A percentile compares a stretch with the other conserved stretches of the same genome.
phyloP scores from a whole-genome alignment of 2,329 filamentous ascomycete species.

The Hymenotorrendiella dingleyae region DNA sequence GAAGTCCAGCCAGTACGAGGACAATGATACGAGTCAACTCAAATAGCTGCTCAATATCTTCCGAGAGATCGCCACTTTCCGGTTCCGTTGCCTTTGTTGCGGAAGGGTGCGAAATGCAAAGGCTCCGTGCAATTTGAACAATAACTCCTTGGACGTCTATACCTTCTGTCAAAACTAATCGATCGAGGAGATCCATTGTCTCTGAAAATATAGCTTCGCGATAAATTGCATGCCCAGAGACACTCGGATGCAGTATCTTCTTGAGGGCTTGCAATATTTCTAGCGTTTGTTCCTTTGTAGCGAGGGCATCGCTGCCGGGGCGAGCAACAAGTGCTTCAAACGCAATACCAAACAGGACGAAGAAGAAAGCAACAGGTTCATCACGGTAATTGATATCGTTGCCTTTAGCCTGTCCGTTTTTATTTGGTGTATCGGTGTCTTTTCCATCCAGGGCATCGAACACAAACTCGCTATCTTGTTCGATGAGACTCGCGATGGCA shows the following conservation, averaged over 20 bases:
- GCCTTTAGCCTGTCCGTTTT: conserved; percentile 48
- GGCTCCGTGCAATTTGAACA: conserved; percentile 83
- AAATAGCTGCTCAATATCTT: conserved; percentile 97
- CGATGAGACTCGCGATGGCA: conserved; percentile 93
- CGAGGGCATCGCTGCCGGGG: conserved; percentile 59
- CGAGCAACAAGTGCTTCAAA: conserved; percentile 92
- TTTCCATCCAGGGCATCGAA: conserved; percentile 95
- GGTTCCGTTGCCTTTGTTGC: conserved; percentile 62
- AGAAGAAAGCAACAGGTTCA: conserved; percentile 97
- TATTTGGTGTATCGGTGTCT: conserved; percentile 39
- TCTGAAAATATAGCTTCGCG: conserved; percentile 93
- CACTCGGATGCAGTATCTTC: conserved; percentile 89
- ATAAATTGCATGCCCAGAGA: conserved; percentile 95
- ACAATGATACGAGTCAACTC: conserved; percentile 96
- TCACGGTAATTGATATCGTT: conserved; percentile 95
- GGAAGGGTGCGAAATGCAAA: conserved; percentile 88
- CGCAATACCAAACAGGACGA: conserved; percentile 91
- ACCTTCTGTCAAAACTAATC: conserved; percentile 85
- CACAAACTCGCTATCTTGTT: conserved; percentile 95
- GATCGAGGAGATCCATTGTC: conserved; percentile 91
- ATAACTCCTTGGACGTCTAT: conserved; percentile 86
- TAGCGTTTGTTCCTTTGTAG: conserved; percentile 71
- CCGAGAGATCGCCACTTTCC: conserved; percentile 75
- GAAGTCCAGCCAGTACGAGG: conserved; percentile 77
- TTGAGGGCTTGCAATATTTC: conserved; percentile 87